phyloP scores from a whole-genome alignment of 352 stramenopile species.

The Pythium rhizo-oryzae region DNA sequence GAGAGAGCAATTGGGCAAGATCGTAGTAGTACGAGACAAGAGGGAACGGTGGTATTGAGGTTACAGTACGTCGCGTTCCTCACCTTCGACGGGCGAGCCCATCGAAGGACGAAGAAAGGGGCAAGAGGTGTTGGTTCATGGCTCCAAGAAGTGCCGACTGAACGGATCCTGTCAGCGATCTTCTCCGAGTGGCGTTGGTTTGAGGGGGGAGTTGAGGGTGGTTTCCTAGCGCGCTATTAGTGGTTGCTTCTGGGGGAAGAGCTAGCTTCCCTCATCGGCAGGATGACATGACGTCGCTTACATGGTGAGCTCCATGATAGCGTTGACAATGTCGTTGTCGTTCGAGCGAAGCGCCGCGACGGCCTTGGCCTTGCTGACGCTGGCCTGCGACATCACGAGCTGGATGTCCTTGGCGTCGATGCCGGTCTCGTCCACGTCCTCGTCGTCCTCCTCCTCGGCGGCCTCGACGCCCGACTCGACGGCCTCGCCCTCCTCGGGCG shows the following conservation, averaged over 20 bases:
- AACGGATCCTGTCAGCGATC: neutral
- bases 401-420: slow-evolving; percentile 99
- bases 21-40: slow-evolving; percentile 9
- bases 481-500: slow-evolving; percentile 41
- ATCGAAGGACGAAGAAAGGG: slow-evolving; percentile 7
- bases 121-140: slow-evolving; percentile 31
- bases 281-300: slow-evolving; percentile 57
- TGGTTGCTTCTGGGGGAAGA: neutral
- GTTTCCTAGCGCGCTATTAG: slow-evolving; percentile 37
- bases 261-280: neutral
- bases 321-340: slow-evolving; percentile 99
- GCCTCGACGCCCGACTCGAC: slow-evolving; percentile 42
- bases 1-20: neutral
- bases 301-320: slow-evolving; percentile 99
- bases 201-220: slow-evolving; percentile 4
- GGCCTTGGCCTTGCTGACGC: slow-evolving; percentile 94
- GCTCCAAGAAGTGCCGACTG: slow-evolving; percentile 3
- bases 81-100: neutral
- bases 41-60: slow-evolving; percentile 16
- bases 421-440: slow-evolving; percentile 95
- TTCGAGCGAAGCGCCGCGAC: slow-evolving; percentile 97
- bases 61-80: slow-evolving; percentile 5
- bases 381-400: slow-evolving; percentile 95
- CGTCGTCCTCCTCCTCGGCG: slow-evolving; percentile 83
- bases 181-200: slow-evolving; percentile 24